Evolutionary conservation across 78 protist species (phyloP), one percentile per base, ranked within the genome.

Genomic region (Emiliania huxleyi): DNA sequence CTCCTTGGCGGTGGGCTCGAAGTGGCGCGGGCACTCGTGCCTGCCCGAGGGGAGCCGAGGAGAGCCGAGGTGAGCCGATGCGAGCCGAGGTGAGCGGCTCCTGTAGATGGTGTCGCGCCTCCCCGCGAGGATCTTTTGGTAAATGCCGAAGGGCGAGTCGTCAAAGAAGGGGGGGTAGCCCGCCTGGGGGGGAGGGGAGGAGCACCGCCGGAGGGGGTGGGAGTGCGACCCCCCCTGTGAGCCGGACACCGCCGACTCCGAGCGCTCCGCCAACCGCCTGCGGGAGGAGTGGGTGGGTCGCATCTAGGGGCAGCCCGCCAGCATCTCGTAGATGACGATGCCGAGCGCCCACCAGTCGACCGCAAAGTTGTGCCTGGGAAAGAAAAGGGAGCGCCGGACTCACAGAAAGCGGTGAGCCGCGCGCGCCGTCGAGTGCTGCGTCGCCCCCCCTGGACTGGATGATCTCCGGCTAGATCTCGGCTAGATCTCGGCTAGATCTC

Each of bases 111-210:
- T 49, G 37, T 69, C 75, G 62, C 15, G n/a, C 75, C 12, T 62
- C 25, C 97, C 98, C 35, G 88, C 95, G 49, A 96, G 91, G 91
- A 99, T 99, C 94, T 97, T 96, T 93, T 97, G 96, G 93, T 97
- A 97, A 69, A 96, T 98, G 8, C 83, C 92, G 90, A 95, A 95
- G 23, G 98, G 98, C 91, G 95, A 91, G 71, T 95, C 98, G 91
- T 96, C 99, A 88, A 73, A 97, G 93, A 98, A 99, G 12, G 99
- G 99, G 12, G 97, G 96, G 90, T 94, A 94, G 11, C 97, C n/a
- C n/a, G 42, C 29, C 88, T 12, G 29, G 3, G 35, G 18, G 52
- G 12, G 52, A n/a, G n/a, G n/a, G 37, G 73, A 23, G n/a, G n/a
- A n/a, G n/a, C n/a, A n/a, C n/a, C n/a, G n/a, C n/a, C n/a, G n/a